Base-by-base conservation (phyloP, 352 stramenopile species). In the Pythium coloratum region DNA sequence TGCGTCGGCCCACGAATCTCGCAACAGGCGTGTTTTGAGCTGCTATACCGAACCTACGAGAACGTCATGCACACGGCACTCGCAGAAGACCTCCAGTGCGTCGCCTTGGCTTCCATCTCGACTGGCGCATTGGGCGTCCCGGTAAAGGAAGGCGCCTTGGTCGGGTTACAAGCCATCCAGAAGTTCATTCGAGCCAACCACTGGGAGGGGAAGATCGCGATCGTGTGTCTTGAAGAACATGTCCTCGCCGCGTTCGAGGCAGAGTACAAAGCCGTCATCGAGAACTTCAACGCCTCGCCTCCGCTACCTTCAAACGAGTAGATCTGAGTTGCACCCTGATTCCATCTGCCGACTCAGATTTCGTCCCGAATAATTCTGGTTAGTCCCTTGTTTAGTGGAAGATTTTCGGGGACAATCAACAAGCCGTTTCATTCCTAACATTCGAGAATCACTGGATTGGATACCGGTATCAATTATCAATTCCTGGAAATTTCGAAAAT, bases 141-240 rank as follows among this genome's bases (percentile, higher is more conserved):
- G 0, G 56, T 69, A 2, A 71, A 75, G 9, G 49, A 64, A 36
- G 75, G 67, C 10, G 74, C 82, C 7, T 67, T 72, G 59, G 74
- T 78, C 62, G 82, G 66, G n/a, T 42, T 91, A 14, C 77, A 78
- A 62, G 70, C 72, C 13, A 81, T 86, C 59, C 75, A 88, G 67
- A 77, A 76, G 26, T 88, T 76, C 42, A 64, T 88, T 20, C 73
- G 80, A 9, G 70, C 66, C 7, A 77, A 74, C 14, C 63, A 81
- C 36, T 91, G 80, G 80, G 63, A 67, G 0, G 80, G 75, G 2
- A 76, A 67, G 16, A 50, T 91, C 51, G 82, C 59, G 3, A 76
- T 91, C 26, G 80, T 91, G 26, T 89, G 82, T 36, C 64, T 78
- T 32, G 80, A 89, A 49, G 57, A 73, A 12, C 32, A 74, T n/a